Conservation (phyloP, 139 green algal species). For the Coelastrella sp. region DNA sequence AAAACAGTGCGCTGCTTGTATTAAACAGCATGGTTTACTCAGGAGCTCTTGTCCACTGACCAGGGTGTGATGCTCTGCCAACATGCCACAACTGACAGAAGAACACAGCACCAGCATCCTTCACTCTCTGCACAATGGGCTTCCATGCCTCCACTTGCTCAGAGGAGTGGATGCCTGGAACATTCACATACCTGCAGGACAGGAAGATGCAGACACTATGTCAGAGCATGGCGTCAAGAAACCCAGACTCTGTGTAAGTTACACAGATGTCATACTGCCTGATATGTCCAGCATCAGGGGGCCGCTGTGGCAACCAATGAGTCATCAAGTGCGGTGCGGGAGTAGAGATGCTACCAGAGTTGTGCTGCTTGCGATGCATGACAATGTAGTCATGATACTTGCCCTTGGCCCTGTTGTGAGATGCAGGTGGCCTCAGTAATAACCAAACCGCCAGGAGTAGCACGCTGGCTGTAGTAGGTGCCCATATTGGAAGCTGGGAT, state of each 20-base stretch:
- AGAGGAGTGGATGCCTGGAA: slow-evolving; percentile 75
- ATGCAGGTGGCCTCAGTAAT: slow-evolving; percentile 21
- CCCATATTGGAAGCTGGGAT: slow-evolving; percentile 48
- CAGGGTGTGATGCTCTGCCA: slow-evolving; percentile 65
- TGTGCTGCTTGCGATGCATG: background rate
- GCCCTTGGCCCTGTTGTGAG: slow-evolving; percentile 56
- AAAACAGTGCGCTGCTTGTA: too few species aligned
- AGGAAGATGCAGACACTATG: background rate
- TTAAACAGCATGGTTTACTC: too few species aligned
- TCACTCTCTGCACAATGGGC: slow-evolving; percentile 77
- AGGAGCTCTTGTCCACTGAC: slow-evolving; percentile 43
- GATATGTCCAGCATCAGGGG: too few species aligned
- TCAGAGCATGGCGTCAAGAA: too few species aligned
- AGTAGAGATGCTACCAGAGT: background rate
- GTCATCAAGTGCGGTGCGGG: too few species aligned
- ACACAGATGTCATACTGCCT: too few species aligned
- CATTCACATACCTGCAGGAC: slow-evolving; percentile 66
- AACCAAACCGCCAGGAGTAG: slow-evolving; percentile 7
- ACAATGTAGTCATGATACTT: background rate
- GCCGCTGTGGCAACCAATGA: too few species aligned
- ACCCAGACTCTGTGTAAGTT: too few species aligned
- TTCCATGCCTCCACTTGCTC: slow-evolving; percentile 90
- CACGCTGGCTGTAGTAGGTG: slow-evolving; percentile 31
- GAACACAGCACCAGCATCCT: slow-evolving; percentile 80
- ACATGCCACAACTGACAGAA: slow-evolving; percentile 87